Percentiles rank a stretch among this genome's conserved stretches.
Conservation (phyloP, 495 filamentous ascomycete species). For the Penicillium canariense region DNA sequence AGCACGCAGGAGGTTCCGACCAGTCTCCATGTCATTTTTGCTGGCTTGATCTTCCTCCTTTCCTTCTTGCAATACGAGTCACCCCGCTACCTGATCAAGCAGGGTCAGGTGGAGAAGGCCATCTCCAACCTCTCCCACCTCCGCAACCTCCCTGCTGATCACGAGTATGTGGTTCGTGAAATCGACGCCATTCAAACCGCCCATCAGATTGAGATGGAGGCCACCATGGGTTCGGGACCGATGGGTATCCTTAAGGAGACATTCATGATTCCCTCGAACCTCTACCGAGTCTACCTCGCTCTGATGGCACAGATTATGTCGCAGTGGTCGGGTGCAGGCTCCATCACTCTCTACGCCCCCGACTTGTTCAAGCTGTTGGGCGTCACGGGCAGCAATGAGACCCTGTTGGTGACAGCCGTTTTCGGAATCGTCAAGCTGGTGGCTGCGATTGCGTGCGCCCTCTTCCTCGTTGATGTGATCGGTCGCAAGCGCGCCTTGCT, state of each 20-base stretch:
- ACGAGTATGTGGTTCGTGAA: constrained; percentile 54
- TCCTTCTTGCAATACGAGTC: constrained; percentile 66
- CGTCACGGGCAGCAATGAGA: constrained; percentile 57
- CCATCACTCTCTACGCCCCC: constrained; percentile 65
- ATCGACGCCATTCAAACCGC: constrained; percentile 62
- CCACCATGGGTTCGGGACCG: constrained; percentile 54
- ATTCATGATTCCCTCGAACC: constrained; percentile 57
- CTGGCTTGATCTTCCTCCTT: constrained; percentile 61
- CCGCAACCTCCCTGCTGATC: constrained; percentile 41
- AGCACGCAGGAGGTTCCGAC: constrained; percentile 58
- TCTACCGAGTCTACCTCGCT: constrained; percentile 61
- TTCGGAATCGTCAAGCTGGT: constrained; percentile 70
- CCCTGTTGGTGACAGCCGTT: constrained; percentile 64
- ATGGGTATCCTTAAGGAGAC: constrained; percentile 58
- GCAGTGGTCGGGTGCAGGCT: constrained; percentile 68
- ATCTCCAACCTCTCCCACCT: constrained; percentile 36
- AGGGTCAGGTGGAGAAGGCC: constrained; percentile 55
- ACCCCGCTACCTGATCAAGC: constrained; percentile 60
- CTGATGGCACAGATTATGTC: constrained; percentile 59
- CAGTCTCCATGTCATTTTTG: constrained; percentile 70
- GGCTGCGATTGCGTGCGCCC: constrained; percentile 60
- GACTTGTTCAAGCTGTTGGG: constrained; percentile 66
- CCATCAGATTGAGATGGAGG: constrained; percentile 67
- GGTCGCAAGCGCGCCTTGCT: constrained; percentile 68
- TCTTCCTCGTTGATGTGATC: constrained; percentile 73